These are phyloP conservation scores for Saururus chinensis DNA, from an alignment of 164 flowering plant genomes.

Conservation along the genomic window DNA sequence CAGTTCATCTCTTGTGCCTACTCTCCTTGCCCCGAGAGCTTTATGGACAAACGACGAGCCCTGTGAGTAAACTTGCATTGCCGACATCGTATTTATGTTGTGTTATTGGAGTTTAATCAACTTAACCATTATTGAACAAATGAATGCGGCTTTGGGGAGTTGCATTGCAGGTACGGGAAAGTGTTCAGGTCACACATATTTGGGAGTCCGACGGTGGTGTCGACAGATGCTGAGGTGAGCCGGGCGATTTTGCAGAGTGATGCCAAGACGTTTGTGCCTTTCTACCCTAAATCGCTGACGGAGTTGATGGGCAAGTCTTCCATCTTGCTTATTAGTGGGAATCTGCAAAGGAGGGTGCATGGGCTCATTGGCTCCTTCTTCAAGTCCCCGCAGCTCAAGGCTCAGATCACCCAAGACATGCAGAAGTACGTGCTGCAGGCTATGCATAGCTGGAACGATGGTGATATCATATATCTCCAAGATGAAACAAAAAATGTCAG, in stretches of 20 bases:
- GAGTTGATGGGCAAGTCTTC: conserved; percentile 90
- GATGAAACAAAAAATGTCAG: conserved; percentile 71
- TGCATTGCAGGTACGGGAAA: conserved; percentile 65
- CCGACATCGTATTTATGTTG: not conserved
- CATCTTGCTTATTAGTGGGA: conserved; percentile 67
- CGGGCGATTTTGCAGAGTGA: conserved; percentile 68
- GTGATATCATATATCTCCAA: conserved; percentile 59
- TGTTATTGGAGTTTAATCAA: too few relatives aligned
- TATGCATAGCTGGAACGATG: conserved; percentile 55
- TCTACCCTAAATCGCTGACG: conserved; percentile 75
- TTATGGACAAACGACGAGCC: conserved; percentile 72
- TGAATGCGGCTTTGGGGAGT: too few relatives aligned
- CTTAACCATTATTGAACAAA: not conserved
- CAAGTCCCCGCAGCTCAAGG: conserved; percentile 65
- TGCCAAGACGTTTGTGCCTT: conserved; percentile 59
- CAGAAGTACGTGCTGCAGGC: conserved; percentile 40
- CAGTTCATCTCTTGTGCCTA: conserved; percentile 78
- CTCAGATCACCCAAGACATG: conserved; percentile 74
- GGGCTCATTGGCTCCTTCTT: conserved; percentile 79
- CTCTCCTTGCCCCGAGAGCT: conserved; percentile 66
- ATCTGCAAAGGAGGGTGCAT: conserved; percentile 75
- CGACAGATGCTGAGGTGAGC: conserved; percentile 87
- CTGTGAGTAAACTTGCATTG: conserved; percentile 31
- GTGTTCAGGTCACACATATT: conserved; percentile 94
- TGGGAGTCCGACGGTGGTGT: conserved; percentile 69